Evolutionary conservation across 176 grass and related monocot genomes (phyloP), one percentile per base, ranked within the genome.

Genomic region (Guadua angustifolia): DNA sequence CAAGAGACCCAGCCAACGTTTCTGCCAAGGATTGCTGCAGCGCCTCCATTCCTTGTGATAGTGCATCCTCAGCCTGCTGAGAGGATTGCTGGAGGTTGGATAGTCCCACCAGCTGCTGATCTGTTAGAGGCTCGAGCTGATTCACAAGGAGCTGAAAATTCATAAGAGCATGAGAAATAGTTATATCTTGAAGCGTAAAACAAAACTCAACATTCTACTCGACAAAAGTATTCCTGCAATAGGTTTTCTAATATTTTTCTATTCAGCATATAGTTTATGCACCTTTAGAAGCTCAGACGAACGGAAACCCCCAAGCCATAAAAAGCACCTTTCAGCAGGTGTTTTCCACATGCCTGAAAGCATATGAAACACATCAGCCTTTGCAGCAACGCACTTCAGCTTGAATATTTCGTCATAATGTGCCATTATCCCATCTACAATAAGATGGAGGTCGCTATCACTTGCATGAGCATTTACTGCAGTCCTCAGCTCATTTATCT

Each of bases 281-380:
- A 94, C 95, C 92, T 97, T 97, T 70, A 97, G 75, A 69, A 97
- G 90, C 82, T 94, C 95, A 71, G 95, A 97, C 6, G 92, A 91
- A 83, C 95, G 92, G 82, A 94, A 97, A 66, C 95, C 95, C 44
- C 95, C 95, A 22, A 94, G 88, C 95, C 95, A 97, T 73, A 97
- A 85, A 85, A 97, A 97, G 79, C 92, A 97, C 44, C 95, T 92
- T 88, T 97, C 95, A 33, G 95, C 95, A 44, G 92, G 95, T 85
- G 95, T 97, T 84, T 97, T 91, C 95, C 95, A 97, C 95, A 97
- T 97, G 86, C 95, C 95, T 78, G 95, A 97, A 74, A 97, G 89
- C 53, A 97, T 93, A 88, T 94, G 95, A 91, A 97, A 97, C 45
- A 94, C 95, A 84, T 97, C 95, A 52, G 90, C 84, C 88, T 97